phyloP scores from a whole-genome alignment of 164 flowering plant species.

The Pachysandra terminalis region DNA sequence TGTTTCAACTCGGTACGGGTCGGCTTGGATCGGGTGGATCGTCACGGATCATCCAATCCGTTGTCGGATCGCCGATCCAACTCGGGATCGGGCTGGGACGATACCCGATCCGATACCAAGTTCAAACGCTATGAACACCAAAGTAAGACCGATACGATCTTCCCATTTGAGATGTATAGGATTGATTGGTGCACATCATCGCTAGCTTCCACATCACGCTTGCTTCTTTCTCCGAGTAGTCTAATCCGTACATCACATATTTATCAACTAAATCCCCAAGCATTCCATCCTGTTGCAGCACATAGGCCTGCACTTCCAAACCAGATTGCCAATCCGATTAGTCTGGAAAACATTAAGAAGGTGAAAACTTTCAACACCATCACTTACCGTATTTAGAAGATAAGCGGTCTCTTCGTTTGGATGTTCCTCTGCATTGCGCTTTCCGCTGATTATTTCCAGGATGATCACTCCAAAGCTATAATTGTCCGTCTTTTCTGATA shows the following conservation, averaged over 20 bases:
- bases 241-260: not conserved
- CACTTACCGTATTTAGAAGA: constrained; percentile 10
- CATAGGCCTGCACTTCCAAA: not conserved
- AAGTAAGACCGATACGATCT: too few species aligned
- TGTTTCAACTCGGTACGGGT: too few species aligned
- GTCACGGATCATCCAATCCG: too few species aligned
- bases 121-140: too few species aligned
- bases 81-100: too few species aligned
- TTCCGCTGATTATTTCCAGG: constrained; percentile 11
- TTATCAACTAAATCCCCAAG: not conserved
- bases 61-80: too few species aligned
- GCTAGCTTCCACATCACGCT: not conserved
- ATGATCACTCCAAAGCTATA: constrained; percentile 11
- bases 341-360: not conserved
- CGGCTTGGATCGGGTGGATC: too few species aligned
- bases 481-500: not conserved
- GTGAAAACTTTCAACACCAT: not conserved
- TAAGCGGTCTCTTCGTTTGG: not conserved
- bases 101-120: too few species aligned
- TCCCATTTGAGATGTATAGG: not conserved
- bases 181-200: not conserved
- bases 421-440: not conserved
- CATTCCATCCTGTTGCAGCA: not conserved
- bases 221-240: not conserved
- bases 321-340: not conserved